Percentiles rank a stretch among this genome's conserved stretches.
phyloP scores from a whole-genome alignment of 164 flowering plant species.

The Warburgia ugandensis region DNA sequence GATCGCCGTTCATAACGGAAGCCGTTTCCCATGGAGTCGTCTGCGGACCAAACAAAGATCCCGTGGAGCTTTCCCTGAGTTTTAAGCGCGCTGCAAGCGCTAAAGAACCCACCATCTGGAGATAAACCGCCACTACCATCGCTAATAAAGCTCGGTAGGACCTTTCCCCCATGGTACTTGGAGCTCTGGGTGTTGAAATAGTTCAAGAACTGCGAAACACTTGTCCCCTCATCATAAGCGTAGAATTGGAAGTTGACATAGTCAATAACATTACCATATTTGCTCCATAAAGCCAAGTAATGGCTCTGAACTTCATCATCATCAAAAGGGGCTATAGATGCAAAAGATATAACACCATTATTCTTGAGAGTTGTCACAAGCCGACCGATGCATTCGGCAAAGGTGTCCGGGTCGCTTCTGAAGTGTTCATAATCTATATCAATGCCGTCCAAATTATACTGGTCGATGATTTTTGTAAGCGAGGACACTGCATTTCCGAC shows the following conservation, averaged over 20 bases:
- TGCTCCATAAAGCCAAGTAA: slow-evolving; percentile 41
- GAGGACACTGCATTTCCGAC: slow-evolving; percentile 59
- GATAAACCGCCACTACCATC: slow-evolving; percentile 42
- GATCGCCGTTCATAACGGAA: slow-evolving; percentile 39
- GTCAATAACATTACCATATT: slow-evolving; percentile 36
- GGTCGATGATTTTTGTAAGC: slow-evolving; percentile 35
- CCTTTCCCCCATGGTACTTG: slow-evolving; percentile 37
- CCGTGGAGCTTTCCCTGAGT: slow-evolving; percentile 33
- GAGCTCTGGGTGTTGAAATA: slow-evolving; percentile 30
- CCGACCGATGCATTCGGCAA: slow-evolving; percentile 43
- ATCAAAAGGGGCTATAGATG: slow-evolving; percentile 51
- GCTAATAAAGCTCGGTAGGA: slow-evolving; percentile 33
- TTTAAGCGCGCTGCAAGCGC: slow-evolving; percentile 37
- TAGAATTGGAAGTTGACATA: slow-evolving; percentile 60
- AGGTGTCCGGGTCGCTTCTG: slow-evolving; percentile 23
- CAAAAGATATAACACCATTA: slow-evolving; percentile 33
- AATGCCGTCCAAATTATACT: slow-evolving; percentile 41
- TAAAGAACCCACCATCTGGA: slow-evolving; percentile 40
- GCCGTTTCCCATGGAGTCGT: slow-evolving; percentile 36
- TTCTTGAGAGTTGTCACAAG: slow-evolving; percentile 29
- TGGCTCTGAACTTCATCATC: slow-evolving; percentile 37
- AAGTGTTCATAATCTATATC: slow-evolving; percentile 59
- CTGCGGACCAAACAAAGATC: slow-evolving; percentile 60
- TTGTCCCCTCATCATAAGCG: slow-evolving; percentile 41
- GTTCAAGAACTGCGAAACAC: slow-evolving; percentile 33